These are phyloP conservation scores for Leersia perrieri DNA, from an alignment of 176 grass and related monocot genomes.

Conservation along the genomic window DNA sequence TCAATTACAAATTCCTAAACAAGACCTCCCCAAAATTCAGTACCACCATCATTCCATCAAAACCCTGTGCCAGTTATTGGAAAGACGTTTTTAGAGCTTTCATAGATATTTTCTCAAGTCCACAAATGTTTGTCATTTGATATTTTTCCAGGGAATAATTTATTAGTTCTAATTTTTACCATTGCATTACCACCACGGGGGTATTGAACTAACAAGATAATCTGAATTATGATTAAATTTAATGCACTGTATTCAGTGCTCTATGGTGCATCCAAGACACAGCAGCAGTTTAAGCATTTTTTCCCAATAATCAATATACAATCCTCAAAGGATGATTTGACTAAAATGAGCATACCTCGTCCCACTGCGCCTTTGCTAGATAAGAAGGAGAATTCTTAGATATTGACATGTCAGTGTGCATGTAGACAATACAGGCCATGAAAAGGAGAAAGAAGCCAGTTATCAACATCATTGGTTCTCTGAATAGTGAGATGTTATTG, in stretches of 20 bases:
- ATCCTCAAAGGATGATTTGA: neutral
- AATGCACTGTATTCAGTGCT: neutral
- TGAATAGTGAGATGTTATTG: slow-evolving; percentile 75
- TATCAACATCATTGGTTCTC: slow-evolving; percentile 90
- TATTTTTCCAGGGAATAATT: neutral
- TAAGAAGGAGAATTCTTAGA: slow-evolving; percentile 92
- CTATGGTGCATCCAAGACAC: neutral
- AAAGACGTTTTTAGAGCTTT: neutral
- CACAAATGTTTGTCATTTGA: neutral
- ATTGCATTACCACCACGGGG: neutral
- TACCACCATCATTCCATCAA: neutral
- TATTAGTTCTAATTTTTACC: neutral
- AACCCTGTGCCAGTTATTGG: neutral
- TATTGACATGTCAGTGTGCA: slow-evolving; percentile 91
- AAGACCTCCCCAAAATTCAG: neutral
- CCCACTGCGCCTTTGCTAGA: slow-evolving; percentile 84
- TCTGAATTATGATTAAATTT: neutral
- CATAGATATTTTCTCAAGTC: neutral
- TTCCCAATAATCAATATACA: neutral
- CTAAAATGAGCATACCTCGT: slow-evolving; percentile 64
- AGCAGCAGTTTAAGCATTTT: neutral
- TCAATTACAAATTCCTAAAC: neutral
- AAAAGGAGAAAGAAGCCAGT: slow-evolving; percentile 85
- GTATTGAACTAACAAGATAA: neutral
- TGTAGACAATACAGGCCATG: slow-evolving; percentile 73